Evolutionary conservation across 1,139 yeast species (phyloP).

Genomic region (Candida sp.): DNA sequence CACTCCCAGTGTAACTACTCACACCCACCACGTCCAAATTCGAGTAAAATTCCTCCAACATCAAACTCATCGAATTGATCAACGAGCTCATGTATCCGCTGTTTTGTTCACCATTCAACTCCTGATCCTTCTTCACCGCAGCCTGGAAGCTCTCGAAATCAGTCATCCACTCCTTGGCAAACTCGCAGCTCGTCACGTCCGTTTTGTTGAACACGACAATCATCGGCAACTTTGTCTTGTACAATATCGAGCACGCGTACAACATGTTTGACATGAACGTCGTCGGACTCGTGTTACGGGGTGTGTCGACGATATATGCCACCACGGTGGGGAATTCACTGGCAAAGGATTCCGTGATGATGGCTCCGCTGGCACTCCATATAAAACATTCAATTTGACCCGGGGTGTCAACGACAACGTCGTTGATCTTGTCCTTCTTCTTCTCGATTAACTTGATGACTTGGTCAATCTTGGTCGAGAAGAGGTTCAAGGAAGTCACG

Average conservation of each 20-base stretch:
- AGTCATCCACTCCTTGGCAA: constrained; percentile 97
- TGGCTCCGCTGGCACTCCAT: constrained; percentile 97
- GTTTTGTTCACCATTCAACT: constrained; percentile 69
- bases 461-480: constrained; percentile 96
- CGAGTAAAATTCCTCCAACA: constrained; percentile 96
- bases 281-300: constrained; percentile 91
- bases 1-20: constrained; percentile 91
- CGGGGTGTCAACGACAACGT: constrained; percentile 94
- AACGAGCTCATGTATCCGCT: constrained; percentile 96
- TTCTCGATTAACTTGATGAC: constrained; percentile 87
- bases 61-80: constrained; percentile 92
- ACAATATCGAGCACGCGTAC: constrained; percentile 95
- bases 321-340: constrained; percentile 94
- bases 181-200: constrained; percentile 82
- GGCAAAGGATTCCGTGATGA: constrained; percentile 96
- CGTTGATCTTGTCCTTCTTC: constrained; percentile 63
- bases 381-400: constrained; percentile 99
- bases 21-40: constrained; percentile 92
- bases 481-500: constrained; percentile 90
- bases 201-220: constrained; percentile 95
- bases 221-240: constrained; percentile 97
- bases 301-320: constrained; percentile 97
- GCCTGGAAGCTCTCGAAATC: constrained; percentile 93
- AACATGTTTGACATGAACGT: constrained; percentile 99
- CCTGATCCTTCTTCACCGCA: constrained; percentile 67